phyloP scores from a whole-genome alignment of 768 basidiomycete genomes.

The Suillus hirtellus region DNA sequence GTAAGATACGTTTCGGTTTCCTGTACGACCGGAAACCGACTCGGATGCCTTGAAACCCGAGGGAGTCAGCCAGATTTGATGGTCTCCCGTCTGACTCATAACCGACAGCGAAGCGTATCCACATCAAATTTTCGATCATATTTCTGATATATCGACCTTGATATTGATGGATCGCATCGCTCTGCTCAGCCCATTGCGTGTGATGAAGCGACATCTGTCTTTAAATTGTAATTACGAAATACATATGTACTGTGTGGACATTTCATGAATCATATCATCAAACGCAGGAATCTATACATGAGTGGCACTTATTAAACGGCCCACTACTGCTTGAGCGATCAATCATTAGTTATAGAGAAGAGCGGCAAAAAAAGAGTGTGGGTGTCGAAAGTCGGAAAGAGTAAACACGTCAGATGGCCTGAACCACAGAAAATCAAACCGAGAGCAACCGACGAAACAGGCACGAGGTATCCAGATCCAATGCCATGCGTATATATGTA shows the following conservation, averaged over 20 bases:
- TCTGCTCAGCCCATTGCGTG: neutral
- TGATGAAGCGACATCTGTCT: neutral
- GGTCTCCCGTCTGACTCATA: neutral
- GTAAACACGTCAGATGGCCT: slow-evolving; percentile 6
- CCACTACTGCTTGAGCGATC: slow-evolving; percentile 1
- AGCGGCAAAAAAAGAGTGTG: slow-evolving; percentile 12
- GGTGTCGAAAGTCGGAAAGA: neutral
- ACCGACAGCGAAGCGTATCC: neutral
- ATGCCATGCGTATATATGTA: slow-evolving; percentile 17
- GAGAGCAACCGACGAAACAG: slow-evolving; percentile 7
- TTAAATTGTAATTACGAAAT: neutral
- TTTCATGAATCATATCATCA: neutral
- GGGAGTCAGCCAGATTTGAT: neutral
- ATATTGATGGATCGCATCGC: neutral
- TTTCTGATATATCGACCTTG: neutral
- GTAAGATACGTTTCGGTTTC: neutral
- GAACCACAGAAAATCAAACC: slow-evolving; percentile 8
- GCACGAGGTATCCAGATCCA: slow-evolving; percentile 12
- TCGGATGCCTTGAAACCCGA: neutral
- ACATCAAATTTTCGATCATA: neutral
- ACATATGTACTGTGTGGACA: neutral
- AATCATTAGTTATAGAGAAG: slow-evolving; percentile 10
- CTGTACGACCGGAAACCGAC: neutral
- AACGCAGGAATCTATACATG: neutral
- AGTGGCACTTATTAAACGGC: neutral